These are phyloP conservation scores for Scorias spongiosa DNA, from an alignment of 2,329 filamentous ascomycete genomes.

Conservation along the genomic window DNA sequence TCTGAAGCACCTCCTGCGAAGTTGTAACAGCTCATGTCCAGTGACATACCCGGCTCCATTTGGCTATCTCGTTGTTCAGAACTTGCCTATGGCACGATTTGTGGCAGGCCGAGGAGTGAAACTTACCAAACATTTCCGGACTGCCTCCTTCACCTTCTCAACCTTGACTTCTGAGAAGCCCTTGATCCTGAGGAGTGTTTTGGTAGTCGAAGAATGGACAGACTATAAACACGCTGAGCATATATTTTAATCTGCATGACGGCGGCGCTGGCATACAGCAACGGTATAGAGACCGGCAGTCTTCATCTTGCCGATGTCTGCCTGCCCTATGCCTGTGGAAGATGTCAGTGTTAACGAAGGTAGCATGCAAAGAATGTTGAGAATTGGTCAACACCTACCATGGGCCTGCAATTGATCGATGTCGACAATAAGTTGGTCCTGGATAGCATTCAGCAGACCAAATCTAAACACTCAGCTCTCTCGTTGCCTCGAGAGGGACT, in stretches of 20 bases:
- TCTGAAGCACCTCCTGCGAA: constrained; percentile 47
- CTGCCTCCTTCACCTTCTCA: constrained; percentile 55
- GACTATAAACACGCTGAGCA: constrained; percentile 27
- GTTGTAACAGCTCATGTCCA: constrained; percentile 46
- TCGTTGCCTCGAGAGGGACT: neutral
- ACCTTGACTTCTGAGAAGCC: constrained; percentile 57
- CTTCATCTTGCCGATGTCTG: constrained; percentile 52
- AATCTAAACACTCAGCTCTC: constrained; percentile 1
- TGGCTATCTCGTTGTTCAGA: constrained; percentile 27
- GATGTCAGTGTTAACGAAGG: constrained; percentile 4
- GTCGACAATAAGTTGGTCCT: constrained; percentile 44
- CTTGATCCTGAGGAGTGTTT: constrained; percentile 49
- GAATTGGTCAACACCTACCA: constrained; percentile 25
- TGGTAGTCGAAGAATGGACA: constrained; percentile 44
- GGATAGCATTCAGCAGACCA: constrained; percentile 10
- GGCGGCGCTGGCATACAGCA: constrained; percentile 27
- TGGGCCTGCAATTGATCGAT: constrained; percentile 52
- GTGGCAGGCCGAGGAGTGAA: neutral
- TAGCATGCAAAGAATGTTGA: neutral
- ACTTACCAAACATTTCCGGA: constrained; percentile 42
- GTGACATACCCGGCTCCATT: constrained; percentile 48
- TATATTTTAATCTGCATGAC: neutral
- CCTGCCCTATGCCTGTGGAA: constrained; percentile 41
- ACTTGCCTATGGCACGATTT: no score
- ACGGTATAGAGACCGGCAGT: constrained; percentile 48